Percentiles rank a stretch among this genome's conserved stretches.
These are phyloP conservation scores for Penicillium canariense DNA, from an alignment of 495 filamentous ascomycete genomes.

Conservation along the genomic window DNA sequence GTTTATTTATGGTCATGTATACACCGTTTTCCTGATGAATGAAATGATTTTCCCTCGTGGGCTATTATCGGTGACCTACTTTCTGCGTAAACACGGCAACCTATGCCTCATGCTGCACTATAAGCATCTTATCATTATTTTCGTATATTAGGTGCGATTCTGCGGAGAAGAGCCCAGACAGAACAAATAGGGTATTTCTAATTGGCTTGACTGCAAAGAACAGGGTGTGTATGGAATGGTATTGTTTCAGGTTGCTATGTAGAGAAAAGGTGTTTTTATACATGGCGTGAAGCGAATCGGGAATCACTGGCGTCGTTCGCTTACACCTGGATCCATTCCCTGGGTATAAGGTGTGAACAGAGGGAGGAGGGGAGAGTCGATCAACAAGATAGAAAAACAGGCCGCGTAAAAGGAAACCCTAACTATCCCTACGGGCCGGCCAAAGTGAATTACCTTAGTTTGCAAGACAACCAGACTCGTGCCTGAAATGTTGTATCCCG, in stretches of 20 bases:
- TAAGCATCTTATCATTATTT: too few species aligned
- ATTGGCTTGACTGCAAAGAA: too few species aligned
- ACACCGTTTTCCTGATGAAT: conserved; percentile 27
- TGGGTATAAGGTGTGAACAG: conserved; percentile 27
- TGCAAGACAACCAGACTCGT: too few species aligned
- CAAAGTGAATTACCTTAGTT: background rate
- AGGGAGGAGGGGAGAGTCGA: conserved; percentile 21
- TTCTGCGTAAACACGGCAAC: too few species aligned
- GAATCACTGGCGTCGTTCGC: conserved; percentile 19
- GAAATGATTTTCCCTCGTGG: conserved; percentile 15
- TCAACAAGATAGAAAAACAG: conserved; percentile 12
- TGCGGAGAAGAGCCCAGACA: too few species aligned
- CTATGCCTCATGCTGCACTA: too few species aligned
- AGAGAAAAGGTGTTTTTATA: conserved; percentile 22
- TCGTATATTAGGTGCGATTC: too few species aligned
- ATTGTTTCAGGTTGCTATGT: conserved; percentile 20
- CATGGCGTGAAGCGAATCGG: conserved; percentile 12
- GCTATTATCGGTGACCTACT: background rate
- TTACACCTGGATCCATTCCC: conserved; percentile 23
- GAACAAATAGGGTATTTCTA: too few species aligned
- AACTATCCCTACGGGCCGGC: background rate
- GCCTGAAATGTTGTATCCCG: too few species aligned
- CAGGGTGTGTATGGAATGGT: background rate
- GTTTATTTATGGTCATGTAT: conserved; percentile 19
- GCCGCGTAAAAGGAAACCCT: conserved; percentile 7